Conservation (phyloP, 2,329 filamentous ascomycete species). For the Bimuria novae-zelandiae region DNA sequence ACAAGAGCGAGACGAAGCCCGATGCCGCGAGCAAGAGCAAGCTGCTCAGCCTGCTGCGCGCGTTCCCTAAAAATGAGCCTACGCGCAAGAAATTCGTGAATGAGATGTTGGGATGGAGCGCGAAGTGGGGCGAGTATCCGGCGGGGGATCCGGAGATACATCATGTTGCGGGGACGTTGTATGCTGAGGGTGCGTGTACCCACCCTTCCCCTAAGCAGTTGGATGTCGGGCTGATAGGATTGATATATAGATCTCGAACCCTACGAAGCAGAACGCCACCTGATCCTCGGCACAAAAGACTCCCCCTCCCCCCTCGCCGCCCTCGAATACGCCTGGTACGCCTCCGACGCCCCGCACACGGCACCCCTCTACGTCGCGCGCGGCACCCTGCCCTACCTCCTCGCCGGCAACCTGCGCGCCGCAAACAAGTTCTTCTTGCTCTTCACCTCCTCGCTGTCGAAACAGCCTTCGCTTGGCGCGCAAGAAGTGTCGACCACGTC, state of each 20-base stretch:
- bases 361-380: constrained; percentile 85
- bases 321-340: constrained; percentile 94
- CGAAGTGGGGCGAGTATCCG: constrained; percentile 82
- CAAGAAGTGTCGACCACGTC: constrained; percentile 79
- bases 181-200: constrained; percentile 70
- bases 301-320: constrained; percentile 78
- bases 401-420: constrained; percentile 86
- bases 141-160: constrained; percentile 93
- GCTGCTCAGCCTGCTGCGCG: constrained; percentile 75
- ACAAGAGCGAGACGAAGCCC: constrained; percentile 78
- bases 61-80: constrained; percentile 83
- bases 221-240: constrained; percentile 6
- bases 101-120: constrained; percentile 88
- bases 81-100: constrained; percentile 90
- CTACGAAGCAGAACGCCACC: constrained; percentile 91
- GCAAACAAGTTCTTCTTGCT: constrained; percentile 81
- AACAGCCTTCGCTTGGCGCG: constrained; percentile 68
- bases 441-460: constrained; percentile 70
- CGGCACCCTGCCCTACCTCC: constrained; percentile 86
- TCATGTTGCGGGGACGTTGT: constrained; percentile 84
- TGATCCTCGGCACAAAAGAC: constrained; percentile 86
- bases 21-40: constrained; percentile 75
- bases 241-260: constrained; percentile 72
- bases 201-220: no score
- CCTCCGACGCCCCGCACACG: constrained; percentile 82